Evolutionary conservation across 306 rosid species (phyloP).

Genomic region (cucumber (Cucumis sativus)): Cucumber_9930_V3 NC_026660.2:6989001-6989500

Average conservation of each 20-base stretch:
- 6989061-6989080: not conserved
- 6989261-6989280: not conserved
- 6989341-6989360: not conserved
- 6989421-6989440: not conserved
- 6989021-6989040: not conserved
- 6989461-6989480: slow-evolving; percentile 86
- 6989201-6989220: not conserved
- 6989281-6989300: not conserved
- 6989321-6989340: not conserved
- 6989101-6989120: not conserved
- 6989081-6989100: not conserved
- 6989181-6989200: not conserved
- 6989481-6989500: slow-evolving; percentile 68
- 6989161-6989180: not conserved
- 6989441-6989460: not conserved
- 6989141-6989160: not conserved
- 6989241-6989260: not conserved
- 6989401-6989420: not conserved
- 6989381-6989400: not conserved
- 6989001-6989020: not conserved
- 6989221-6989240: not conserved
- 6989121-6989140: not conserved
- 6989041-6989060: not conserved
- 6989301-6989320: not conserved
- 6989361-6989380: not conserved